Evolutionary conservation across 2,329 filamentous ascomycete species (phyloP), one percentile per base, ranked within the genome.

Genomic region (Incumbomyces delicatus): DNA sequence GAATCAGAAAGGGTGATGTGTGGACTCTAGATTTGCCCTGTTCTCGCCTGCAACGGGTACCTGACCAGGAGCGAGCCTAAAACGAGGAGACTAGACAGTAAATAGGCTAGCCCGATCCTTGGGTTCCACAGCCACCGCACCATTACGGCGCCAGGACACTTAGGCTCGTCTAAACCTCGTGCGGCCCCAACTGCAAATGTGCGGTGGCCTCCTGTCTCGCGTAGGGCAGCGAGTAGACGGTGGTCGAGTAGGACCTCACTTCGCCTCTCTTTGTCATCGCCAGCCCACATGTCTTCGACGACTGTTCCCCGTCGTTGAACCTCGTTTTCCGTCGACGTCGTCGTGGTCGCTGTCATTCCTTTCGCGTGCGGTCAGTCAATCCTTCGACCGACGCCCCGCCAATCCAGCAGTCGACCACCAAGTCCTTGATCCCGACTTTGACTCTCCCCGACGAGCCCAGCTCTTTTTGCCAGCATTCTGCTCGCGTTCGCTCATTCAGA

Each of bases 291-390:
- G 27, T 44, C 35, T 16, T 48, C 47, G 40, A 49, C 36, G 31
- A 29, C 45, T 33, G 30, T 31, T 47, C 50, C 33, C 41, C 40
- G 38, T 53, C 52, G 46, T 51, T 50, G 53, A 55, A 52, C 50
- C 52, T 52, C 49, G 57, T 58, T 54, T 52, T 53, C 48, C 49
- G 53, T 56, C 53, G 52, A 53, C 51, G 53, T 58, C 56, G n/a
- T n/a, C n/a, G n/a, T n/a, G n/a, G n/a, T n/a, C n/a, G n/a, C n/a
- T n/a, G n/a, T n/a, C n/a, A n/a, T n/a, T n/a, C n/a, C n/a, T n/a
- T 56, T 46, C 44, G 53, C 54, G 54, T 48, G 52, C 54, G 52
- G 56, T 57, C 57, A 56, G 16, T 39, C 22, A 27, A 27, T 44
- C 33, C 53, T 49, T 45, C 44, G 45, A 48, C 41, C 49, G 17